phyloP scores from a whole-genome alignment of 2,329 filamentous ascomycete species.

The Diaporthe ilicicola region DNA sequence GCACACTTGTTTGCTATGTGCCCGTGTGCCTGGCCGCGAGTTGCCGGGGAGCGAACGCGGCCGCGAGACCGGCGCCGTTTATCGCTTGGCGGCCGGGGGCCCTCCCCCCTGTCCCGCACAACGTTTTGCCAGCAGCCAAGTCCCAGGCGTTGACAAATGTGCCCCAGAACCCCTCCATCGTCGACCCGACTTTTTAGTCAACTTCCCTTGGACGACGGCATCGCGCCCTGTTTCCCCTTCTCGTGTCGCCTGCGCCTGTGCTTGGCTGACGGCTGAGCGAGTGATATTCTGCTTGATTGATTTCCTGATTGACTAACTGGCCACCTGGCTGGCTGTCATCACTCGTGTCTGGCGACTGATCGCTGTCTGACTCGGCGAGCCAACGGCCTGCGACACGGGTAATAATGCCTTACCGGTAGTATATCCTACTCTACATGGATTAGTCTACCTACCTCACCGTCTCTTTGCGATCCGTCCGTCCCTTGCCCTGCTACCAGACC shows the following conservation, averaged over 20 bases:
- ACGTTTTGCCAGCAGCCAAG: background rate
- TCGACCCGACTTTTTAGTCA: constrained; percentile 19
- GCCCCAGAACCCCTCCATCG: background rate
- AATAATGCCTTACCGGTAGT: no score
- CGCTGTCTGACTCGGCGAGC: constrained; percentile 10
- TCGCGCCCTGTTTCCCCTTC: background rate
- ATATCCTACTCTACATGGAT: background rate
- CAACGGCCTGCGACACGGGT: background rate
- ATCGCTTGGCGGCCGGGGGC: constrained; percentile 1
- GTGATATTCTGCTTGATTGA: background rate
- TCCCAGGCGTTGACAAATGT: background rate
- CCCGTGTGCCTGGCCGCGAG: background rate
- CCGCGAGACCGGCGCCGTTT: constrained; percentile 14
- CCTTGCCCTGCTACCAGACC: background rate
- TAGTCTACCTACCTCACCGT: background rate
- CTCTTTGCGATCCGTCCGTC: background rate
- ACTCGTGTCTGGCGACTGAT: background rate
- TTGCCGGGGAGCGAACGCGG: constrained; percentile 3
- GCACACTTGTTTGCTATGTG: no score
- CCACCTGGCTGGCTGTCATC: background rate
- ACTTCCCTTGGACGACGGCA: background rate
- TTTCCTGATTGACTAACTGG: background rate
- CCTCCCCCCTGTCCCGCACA: background rate
- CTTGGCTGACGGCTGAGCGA: background rate
- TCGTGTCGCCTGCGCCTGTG: constrained; percentile 3